Evolutionary conservation across 1,284 basidiomycete species (phyloP).

Genomic region (Fomitiporia mediterranea): DNA sequence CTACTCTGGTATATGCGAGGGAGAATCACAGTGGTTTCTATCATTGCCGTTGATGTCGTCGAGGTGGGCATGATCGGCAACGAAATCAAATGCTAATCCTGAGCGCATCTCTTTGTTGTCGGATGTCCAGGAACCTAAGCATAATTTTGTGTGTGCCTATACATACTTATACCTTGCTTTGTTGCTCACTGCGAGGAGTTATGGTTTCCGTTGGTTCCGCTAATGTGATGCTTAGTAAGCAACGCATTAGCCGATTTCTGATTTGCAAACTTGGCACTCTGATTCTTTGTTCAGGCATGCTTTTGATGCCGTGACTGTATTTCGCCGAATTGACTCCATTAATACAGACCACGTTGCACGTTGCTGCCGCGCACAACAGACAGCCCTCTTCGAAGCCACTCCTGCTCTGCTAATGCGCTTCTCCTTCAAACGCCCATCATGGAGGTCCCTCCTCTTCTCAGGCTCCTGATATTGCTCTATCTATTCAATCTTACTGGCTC

Average conservation of each 20-base stretch:
- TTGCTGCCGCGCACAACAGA: background rate
- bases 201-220: too few species aligned
- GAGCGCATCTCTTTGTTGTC: background rate
- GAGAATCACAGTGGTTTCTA: too few species aligned
- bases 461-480: constrained; percentile 4
- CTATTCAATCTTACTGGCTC: background rate
- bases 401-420: background rate
- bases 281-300: too few species aligned
- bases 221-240: too few species aligned
- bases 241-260: too few species aligned
- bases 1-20: background rate
- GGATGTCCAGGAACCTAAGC: background rate
- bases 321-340: background rate
- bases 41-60: background rate
- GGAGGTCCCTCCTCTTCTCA: background rate
- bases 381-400: background rate
- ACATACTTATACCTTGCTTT: too few species aligned
- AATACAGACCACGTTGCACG: background rate
- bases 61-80: constrained; percentile 1
- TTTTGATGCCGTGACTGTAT: background rate
- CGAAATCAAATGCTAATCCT: constrained; percentile 3
- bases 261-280: too few species aligned
- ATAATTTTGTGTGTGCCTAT: background rate
- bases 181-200: too few species aligned
- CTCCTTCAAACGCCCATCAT: constrained; percentile 2